Percentiles rank a stretch among this genome's conserved stretches.
These are phyloP conservation scores for Pilatotrama ljubarskyi DNA, from an alignment of 768 basidiomycete species.

Conservation along the genomic window DNA sequence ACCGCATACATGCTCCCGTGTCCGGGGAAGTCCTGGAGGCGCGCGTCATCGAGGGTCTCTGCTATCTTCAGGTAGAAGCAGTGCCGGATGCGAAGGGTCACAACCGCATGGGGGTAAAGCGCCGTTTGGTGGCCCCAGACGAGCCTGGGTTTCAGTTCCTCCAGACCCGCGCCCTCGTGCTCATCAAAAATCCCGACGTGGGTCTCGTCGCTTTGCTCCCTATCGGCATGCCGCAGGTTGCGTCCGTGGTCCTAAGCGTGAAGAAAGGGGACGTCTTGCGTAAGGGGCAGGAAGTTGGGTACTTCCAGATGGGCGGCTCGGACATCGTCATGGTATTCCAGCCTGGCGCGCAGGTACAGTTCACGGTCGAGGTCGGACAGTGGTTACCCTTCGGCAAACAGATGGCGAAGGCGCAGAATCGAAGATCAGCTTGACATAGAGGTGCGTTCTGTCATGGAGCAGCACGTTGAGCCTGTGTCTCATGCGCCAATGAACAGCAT, in stretches of 20 bases:
- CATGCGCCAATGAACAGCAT: no score
- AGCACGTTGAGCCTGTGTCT: background rate
- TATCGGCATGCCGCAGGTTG: background rate
- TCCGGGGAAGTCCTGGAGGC: background rate
- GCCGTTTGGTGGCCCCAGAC: background rate
- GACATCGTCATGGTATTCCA: slow-evolving; percentile 1
- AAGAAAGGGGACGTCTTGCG: background rate
- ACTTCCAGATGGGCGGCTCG: slow-evolving; percentile 3
- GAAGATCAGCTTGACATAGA: background rate
- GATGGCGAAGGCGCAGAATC: background rate
- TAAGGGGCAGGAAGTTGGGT: background rate
- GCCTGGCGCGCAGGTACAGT: background rate
- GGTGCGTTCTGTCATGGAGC: background rate
- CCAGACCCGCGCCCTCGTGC: background rate
- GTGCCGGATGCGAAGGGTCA: background rate
- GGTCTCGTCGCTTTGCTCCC: background rate
- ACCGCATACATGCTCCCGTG: background rate
- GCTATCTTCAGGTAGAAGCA: background rate
- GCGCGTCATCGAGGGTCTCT: background rate
- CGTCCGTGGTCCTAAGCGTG: background rate
- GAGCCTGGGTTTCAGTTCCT: background rate
- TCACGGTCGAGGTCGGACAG: background rate
- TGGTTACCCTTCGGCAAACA: background rate
- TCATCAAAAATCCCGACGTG: background rate
- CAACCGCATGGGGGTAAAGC: background rate